phyloP scores from a whole-genome alignment of 352 stramenopile genomes.

The Phytopythium litorale region DNA sequence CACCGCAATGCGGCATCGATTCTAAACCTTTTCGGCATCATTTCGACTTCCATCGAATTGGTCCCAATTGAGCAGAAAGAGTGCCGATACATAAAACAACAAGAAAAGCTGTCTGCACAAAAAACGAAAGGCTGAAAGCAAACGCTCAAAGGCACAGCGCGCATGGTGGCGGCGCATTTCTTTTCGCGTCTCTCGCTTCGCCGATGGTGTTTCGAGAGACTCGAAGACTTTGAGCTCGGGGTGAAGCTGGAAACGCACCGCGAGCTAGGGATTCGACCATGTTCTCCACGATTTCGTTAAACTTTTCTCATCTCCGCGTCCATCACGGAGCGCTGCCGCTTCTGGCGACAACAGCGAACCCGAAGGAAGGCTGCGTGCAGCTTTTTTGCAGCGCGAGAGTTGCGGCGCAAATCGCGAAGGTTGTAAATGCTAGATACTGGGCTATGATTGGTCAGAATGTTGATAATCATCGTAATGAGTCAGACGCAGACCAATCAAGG shows the following conservation, averaged over 20 bases:
- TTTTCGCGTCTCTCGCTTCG: background rate
- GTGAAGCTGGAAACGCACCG: conserved; percentile 1
- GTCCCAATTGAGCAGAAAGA: too few relatives aligned
- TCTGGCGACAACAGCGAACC: background rate
- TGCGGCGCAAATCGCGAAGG: background rate
- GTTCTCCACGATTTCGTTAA: conserved; percentile 1
- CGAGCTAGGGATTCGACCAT: background rate
- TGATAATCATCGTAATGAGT: background rate
- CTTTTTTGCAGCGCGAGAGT: background rate
- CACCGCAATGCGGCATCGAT: too few relatives aligned
- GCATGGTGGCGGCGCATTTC: background rate
- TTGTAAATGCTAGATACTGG: background rate
- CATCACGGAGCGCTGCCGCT: conserved; percentile 1
- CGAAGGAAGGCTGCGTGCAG: background rate
- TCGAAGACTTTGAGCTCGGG: background rate
- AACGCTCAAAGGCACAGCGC: too few relatives aligned
- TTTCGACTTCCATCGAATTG: too few relatives aligned
- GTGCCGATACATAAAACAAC: too few relatives aligned
- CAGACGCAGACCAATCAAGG: background rate
- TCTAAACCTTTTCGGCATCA: too few relatives aligned
- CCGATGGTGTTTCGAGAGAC: background rate
- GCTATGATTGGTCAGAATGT: background rate
- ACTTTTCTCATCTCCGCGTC: conserved; percentile 5
- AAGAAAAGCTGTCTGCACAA: too few relatives aligned
- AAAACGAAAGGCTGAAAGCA: too few relatives aligned